These are phyloP conservation scores for Xylaria sp. DNA, from an alignment of 2,329 filamentous ascomycete genomes.

Conservation along the genomic window DNA sequence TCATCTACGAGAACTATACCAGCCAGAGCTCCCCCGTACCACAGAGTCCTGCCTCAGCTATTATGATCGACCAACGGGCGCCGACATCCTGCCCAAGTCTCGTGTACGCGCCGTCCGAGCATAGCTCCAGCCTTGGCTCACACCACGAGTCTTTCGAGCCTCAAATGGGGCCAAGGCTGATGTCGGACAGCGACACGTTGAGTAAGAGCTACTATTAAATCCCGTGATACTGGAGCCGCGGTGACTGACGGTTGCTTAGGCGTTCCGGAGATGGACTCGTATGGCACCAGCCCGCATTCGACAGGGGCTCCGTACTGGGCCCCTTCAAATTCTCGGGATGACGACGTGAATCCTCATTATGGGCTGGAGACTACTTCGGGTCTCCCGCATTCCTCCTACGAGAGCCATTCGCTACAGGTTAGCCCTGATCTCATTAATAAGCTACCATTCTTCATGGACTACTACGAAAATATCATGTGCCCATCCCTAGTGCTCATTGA, in stretches of 20 bases:
- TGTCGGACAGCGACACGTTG: constrained; percentile 65
- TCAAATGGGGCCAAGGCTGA: constrained; percentile 63
- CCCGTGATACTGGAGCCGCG: constrained; percentile 36
- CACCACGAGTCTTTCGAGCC: constrained; percentile 68
- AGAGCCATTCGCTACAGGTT: constrained; percentile 61
- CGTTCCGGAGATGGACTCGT: constrained; percentile 64
- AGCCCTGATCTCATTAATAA: constrained; percentile 75
- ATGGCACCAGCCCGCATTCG: constrained; percentile 62
- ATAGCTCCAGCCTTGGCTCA: constrained; percentile 68
- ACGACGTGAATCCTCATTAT: constrained; percentile 55
- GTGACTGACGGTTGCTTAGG: constrained; percentile 53
- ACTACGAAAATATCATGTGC: constrained; percentile 92
- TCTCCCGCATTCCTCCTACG: constrained; percentile 60
- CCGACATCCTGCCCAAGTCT: constrained; percentile 71
- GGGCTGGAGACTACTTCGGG: constrained; percentile 56
- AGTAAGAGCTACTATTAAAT: constrained; percentile 58
- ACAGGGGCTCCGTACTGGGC: constrained; percentile 59
- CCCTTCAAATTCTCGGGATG: constrained; percentile 56
- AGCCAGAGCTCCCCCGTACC: constrained; percentile 63
- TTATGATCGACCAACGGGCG: constrained; percentile 66
- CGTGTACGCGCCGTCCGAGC: constrained; percentile 69
- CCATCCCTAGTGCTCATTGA: constrained; percentile 93
- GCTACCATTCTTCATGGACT: constrained; percentile 90
- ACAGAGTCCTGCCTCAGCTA: constrained; percentile 64
- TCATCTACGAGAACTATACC: constrained; percentile 67